Evolutionary conservation across 768 basidiomycete species (phyloP), one percentile per base, ranked within the genome.

Genomic region (Lepiota venenata): DNA sequence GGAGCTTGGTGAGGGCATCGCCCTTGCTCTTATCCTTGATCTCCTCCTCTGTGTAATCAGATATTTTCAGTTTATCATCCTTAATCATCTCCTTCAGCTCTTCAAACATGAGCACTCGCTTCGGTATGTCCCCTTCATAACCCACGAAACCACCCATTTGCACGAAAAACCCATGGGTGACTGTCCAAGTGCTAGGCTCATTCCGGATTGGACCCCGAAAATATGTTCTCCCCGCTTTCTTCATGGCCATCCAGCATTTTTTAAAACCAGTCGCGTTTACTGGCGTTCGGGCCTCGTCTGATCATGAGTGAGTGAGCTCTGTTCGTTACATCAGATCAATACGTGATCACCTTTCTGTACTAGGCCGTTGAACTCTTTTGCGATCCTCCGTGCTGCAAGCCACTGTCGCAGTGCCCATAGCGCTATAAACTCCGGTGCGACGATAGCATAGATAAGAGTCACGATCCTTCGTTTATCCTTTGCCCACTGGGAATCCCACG

Each of bases 91-190:
- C 37, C 4, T 46, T 43, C 20, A 60, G n/a, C 27, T 47, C 25
- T n/a, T 27, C 18, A n/a, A 52, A 22, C 7, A 52, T 46, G 41
- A 60, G 53, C 10, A 47, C 41, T 2, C 32, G 15, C 12, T 36
- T 11, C 10, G 51, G 51, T 11, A 36, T 21, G 12, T 41, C 55
- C 5, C 39, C 36, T 5, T 45, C 29, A 10, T 47, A 47, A 10
- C 56, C 42, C 21, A 60, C 20, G 35, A 60, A 57, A 7, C 59
- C 59, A 2, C 56, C 56, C 59, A 55, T 57, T 21, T 55, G 52
- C 6, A 57, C 15, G 44, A 55, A 57, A 27, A 57, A 57, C 2
- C 56, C 59, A 48, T 60, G 59, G 9, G 47, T 52, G 40, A 57
- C 9, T 5, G 59, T 57, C 56, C 59, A 60, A 9, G 22, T 14